Conservation (phyloP, 108 stramenopile species). For the Cyclotella kingstonii region DNA sequence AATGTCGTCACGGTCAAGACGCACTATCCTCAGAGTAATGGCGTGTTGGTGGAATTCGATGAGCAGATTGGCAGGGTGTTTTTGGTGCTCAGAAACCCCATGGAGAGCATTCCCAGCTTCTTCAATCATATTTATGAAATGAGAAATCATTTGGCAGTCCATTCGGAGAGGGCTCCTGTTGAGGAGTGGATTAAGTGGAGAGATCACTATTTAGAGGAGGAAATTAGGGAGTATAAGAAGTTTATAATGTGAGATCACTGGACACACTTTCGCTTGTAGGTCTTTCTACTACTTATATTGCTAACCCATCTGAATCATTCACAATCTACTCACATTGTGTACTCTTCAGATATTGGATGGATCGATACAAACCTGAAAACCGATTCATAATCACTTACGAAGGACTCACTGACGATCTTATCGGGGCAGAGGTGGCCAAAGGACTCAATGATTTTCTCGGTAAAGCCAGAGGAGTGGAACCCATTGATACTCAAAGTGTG, state of each 20-base stretch:
- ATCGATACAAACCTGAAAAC: slow-evolving; percentile 40
- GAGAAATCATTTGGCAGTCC: slow-evolving; percentile 46
- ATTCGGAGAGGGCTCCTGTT: slow-evolving; percentile 50
- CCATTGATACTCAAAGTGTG: slow-evolving; percentile 34
- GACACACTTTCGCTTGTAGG: not conserved
- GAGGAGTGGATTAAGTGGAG: slow-evolving; percentile 60
- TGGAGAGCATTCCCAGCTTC: slow-evolving; percentile 48
- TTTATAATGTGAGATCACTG: slow-evolving; percentile 25
- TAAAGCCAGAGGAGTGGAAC: slow-evolving; percentile 27
- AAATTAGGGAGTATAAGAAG: slow-evolving; percentile 45
- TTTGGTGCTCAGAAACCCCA: slow-evolving; percentile 48
- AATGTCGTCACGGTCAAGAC: slow-evolving; percentile 53
- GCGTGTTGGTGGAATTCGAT: slow-evolving; percentile 36
- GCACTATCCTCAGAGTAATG: slow-evolving; percentile 54
- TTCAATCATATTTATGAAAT: slow-evolving; percentile 55
- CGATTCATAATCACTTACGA: slow-evolving; percentile 44
- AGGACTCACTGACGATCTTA: slow-evolving; percentile 45
- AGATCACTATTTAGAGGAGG: slow-evolving; percentile 43
- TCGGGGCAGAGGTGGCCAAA: slow-evolving; percentile 39
- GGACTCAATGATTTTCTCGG: slow-evolving; percentile 39
- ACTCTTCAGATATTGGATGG: slow-evolving; percentile 46
- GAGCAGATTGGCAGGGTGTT: slow-evolving; percentile 33
- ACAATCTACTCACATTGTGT: not conserved
- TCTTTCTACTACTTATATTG: too few relatives aligned
- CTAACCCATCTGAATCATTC: too few relatives aligned